These are phyloP conservation scores for Eimeria mitis DNA, from an alignment of 169 alveolate species.

Conservation along the genomic window DNA sequence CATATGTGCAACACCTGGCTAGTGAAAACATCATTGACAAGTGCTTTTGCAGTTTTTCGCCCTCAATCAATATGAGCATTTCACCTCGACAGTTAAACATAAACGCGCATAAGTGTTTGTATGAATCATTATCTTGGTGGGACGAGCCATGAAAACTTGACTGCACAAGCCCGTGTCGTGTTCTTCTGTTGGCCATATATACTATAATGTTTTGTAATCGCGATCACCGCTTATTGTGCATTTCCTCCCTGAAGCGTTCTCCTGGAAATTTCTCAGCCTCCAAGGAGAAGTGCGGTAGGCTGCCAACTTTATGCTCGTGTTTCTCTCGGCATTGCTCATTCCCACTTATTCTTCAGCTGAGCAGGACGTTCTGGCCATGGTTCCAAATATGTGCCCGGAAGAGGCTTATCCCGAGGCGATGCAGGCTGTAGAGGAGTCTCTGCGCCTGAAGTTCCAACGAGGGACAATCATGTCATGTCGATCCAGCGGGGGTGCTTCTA, in stretches of 20 bases:
- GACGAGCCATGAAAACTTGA: no score
- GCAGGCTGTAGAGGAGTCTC: conserved; percentile 60
- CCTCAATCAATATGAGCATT: no score
- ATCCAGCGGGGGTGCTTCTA: neutral
- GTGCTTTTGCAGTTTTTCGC: no score
- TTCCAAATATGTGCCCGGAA: conserved; percentile 48
- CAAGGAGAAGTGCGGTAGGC: neutral
- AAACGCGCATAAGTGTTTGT: no score
- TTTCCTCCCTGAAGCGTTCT: neutral
- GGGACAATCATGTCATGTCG: conserved; percentile 19
- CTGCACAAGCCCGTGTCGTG: neutral
- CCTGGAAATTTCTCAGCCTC: neutral
- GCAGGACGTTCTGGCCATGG: conserved; percentile 66
- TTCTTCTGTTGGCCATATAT: neutral
- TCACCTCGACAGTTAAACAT: no score
- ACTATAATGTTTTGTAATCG: neutral
- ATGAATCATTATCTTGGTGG: no score
- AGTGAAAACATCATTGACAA: no score
- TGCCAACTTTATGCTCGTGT: neutral
- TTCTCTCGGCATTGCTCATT: neutral
- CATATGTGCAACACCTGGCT: no score
- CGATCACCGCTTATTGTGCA: neutral
- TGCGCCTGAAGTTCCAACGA: conserved; percentile 45
- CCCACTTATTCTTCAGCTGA: conserved; percentile 22
- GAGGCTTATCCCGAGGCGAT: conserved; percentile 43